Conservation (phyloP, 106 monocot species). For the Dendrobium catenatum region DNA sequence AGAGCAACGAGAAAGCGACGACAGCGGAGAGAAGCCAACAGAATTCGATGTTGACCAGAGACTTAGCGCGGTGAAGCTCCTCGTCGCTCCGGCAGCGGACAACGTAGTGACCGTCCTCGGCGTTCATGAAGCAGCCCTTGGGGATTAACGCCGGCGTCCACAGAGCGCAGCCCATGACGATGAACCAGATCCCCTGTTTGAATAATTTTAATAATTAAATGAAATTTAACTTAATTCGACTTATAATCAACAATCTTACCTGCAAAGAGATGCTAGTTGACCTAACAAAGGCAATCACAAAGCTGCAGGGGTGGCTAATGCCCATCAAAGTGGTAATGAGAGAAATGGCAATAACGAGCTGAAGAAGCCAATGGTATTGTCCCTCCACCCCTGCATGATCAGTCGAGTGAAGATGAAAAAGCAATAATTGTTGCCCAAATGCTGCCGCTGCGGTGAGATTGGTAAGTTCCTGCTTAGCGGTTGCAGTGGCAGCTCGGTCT, state of each 20-base stretch:
- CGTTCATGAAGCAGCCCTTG: constrained; percentile 49
- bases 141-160: constrained; percentile 46
- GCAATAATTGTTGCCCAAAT: constrained; percentile 56
- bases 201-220: too few relatives aligned
- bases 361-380: constrained; percentile 73
- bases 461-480: constrained; percentile 19
- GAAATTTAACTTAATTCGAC: too few relatives aligned
- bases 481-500: constrained; percentile 10
- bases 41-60: constrained; percentile 53
- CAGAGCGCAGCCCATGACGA: constrained; percentile 64
- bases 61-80: constrained; percentile 47
- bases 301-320: constrained; percentile 35
- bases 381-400: constrained; percentile 89
- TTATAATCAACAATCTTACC: neutral
- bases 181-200: constrained; percentile 44
- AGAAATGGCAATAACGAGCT: constrained; percentile 47
- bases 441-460: constrained; percentile 40
- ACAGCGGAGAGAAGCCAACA: constrained; percentile 42
- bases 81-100: constrained; percentile 36
- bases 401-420: constrained; percentile 77
- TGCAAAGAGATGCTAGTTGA: constrained; percentile 55
- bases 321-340: constrained; percentile 47
- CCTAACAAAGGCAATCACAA: constrained; percentile 42
- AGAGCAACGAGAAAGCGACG: constrained; percentile 24
- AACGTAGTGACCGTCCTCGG: constrained; percentile 39